Percentiles rank a stretch among this genome's conserved stretches.
Evolutionary conservation across 2,329 filamentous ascomycete genomes (phyloP).

Genomic region (Ophidiomyces ophidiicola): DNA sequence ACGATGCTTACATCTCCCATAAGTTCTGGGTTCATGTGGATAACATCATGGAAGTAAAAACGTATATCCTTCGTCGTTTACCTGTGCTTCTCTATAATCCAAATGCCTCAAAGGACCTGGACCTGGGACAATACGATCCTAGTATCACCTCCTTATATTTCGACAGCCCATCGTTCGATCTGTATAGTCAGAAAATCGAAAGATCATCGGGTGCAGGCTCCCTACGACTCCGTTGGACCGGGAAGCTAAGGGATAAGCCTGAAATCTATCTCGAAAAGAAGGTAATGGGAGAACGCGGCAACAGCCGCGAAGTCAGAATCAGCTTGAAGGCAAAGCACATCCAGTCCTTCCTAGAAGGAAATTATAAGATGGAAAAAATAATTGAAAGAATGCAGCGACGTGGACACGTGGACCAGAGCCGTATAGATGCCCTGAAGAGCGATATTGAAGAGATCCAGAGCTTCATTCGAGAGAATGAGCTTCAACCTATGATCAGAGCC

Average conservation of each 20-base stretch:
- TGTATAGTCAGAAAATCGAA: slow-evolving; percentile 78
- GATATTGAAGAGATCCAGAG: slow-evolving; percentile 66
- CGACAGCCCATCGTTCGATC: slow-evolving; percentile 70
- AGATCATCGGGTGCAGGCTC: slow-evolving; percentile 65
- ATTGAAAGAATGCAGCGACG: slow-evolving; percentile 68
- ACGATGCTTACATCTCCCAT: slow-evolving; percentile 67
- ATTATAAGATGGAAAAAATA: slow-evolving; percentile 86
- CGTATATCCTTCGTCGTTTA: slow-evolving; percentile 77
- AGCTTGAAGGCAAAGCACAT: slow-evolving; percentile 90
- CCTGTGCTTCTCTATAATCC: slow-evolving; percentile 90
- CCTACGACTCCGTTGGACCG: slow-evolving; percentile 81
- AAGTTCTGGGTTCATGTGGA: slow-evolving; percentile 98
- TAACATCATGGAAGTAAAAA: slow-evolving; percentile 94
- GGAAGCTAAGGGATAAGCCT: slow-evolving; percentile 63
- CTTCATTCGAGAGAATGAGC: slow-evolving; percentile 62
- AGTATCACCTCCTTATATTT: slow-evolving; percentile 94
- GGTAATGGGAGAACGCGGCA: slow-evolving; percentile 61
- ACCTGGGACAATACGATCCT: slow-evolving; percentile 65
- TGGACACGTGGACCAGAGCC: slow-evolving; percentile 53
- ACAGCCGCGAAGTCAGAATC: slow-evolving; percentile 67
- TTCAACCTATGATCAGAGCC: slow-evolving; percentile 76
- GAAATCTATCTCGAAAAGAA: slow-evolving; percentile 86
- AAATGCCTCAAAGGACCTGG: slow-evolving; percentile 65
- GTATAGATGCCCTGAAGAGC: slow-evolving; percentile 56
- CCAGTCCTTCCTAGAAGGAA: slow-evolving; percentile 68